Base-by-base conservation (phyloP, 192 early-diverging fungal genomes). In the Linderina pennispora region DNA sequence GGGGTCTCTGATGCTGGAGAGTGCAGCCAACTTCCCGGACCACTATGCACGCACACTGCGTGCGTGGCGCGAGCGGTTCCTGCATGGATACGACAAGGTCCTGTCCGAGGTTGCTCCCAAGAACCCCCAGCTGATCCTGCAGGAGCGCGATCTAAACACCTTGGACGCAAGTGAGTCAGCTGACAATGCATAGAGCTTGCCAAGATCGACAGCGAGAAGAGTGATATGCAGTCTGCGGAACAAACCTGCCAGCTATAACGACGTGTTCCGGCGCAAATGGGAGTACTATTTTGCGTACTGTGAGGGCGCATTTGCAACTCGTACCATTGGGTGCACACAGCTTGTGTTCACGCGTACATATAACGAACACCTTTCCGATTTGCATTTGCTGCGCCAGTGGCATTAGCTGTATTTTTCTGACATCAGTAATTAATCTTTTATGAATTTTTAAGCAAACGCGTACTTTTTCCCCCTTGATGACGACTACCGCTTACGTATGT, bases 211-310 rank as follows among this genome's bases (percentile, higher is more conserved):
- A 41, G 28, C 46, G 7, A 31, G 28, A 31, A 31, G 28, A 31
- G 28, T 11, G 28, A 31, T 11, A 5, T 8, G 28, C n/a, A n/a
- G n/a, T n/a, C n/a, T n/a, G n/a, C n/a, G n/a, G n/a, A n/a, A n/a
- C n/a, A n/a, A n/a, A n/a, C n/a, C n/a, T n/a, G 43, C 53, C 38
- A 50, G 59, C 19, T 83, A 80, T 61, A 63, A 75, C 48, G 60
- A 71, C 22, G 74, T 76, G 38, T 89, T 83, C 48, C 63, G 58
- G 45, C 60, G 80, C 21, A 80, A 79, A 53, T 85, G 76, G 74
- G 78, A 81, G 51, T 85, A 65, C 45, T 85, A 85, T 58, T 85
- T 85, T 63, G 75, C 79, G 8, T 85, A 79, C 62, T 85, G 82
- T 49, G 80, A 83, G 54, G 77, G 74, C 21, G 80, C 83, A 0